Percentiles rank a stretch among this genome's conserved stretches.
Conservation (phyloP, 768 basidiomycete species). For the Chiua virens region DNA sequence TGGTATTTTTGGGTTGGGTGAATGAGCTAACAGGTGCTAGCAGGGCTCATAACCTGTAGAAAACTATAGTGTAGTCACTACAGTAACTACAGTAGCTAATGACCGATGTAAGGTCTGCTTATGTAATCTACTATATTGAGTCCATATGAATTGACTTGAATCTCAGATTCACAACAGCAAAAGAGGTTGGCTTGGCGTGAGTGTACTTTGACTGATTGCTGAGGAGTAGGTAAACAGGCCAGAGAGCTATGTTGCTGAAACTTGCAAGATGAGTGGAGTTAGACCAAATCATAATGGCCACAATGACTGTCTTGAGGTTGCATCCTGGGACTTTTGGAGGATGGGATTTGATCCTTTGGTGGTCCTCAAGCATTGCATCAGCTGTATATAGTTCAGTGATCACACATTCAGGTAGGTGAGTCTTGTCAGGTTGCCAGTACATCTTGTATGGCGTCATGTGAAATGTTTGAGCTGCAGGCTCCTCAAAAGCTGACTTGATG, state of each 20-base stretch:
- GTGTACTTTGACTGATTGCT: slow-evolving; percentile 9
- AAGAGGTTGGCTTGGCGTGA: slow-evolving; percentile 1
- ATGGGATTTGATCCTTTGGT: slow-evolving; percentile 1
- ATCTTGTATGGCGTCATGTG: slow-evolving; percentile 17
- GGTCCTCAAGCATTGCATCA: slow-evolving; percentile 8
- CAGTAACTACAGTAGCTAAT: too few species aligned
- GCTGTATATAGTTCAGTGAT: slow-evolving; percentile 25
- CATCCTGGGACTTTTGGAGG: background rate
- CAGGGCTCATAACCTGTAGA: too few species aligned
- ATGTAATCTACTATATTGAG: too few species aligned
- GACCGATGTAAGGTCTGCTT: too few species aligned
- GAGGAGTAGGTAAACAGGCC: slow-evolving; percentile 15
- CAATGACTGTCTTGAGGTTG: slow-evolving; percentile 17
- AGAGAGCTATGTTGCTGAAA: slow-evolving; percentile 6
- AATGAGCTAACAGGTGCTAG: too few species aligned
- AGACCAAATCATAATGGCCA: slow-evolving; percentile 26
- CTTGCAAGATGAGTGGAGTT: too few species aligned
- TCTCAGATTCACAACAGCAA: too few species aligned
- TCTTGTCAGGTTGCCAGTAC: slow-evolving; percentile 5
- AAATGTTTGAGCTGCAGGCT: slow-evolving; percentile 7
- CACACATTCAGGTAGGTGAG: slow-evolving; percentile 10
- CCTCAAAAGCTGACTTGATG: slow-evolving; percentile 21
- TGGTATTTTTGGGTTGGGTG: too few species aligned
- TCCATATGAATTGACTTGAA: too few species aligned
- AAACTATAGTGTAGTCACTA: too few species aligned